These are phyloP conservation scores for Fusarium sp. DNA, from an alignment of 2,329 filamentous ascomycete genomes.

Conservation along the genomic window DNA sequence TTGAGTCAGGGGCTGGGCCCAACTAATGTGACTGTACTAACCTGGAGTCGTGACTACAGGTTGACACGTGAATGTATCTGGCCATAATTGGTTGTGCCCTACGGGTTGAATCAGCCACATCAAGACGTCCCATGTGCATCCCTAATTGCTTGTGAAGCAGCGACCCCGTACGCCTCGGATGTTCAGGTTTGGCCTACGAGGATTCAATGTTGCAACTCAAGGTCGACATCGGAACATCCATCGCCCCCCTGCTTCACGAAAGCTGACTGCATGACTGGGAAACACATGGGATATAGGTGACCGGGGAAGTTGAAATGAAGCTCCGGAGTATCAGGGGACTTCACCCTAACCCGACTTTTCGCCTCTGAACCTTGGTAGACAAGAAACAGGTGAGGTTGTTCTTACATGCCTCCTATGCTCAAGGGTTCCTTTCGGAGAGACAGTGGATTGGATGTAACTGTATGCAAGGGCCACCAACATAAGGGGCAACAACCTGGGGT, in stretches of 20 bases:
- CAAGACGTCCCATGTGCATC: background rate
- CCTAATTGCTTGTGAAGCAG: background rate
- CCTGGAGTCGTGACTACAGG: background rate
- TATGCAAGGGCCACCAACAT: constrained; percentile 3
- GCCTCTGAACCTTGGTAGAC: background rate
- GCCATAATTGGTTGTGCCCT: background rate
- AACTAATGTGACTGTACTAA: background rate
- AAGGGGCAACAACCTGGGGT: background rate
- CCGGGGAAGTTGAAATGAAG: background rate
- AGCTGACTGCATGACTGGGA: background rate
- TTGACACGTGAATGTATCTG: background rate
- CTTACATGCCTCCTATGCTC: background rate
- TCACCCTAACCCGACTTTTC: background rate
- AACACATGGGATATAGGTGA: background rate
- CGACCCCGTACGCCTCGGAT: background rate
- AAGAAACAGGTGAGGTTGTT: background rate
- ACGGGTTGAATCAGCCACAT: background rate
- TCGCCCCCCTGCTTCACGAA: background rate
- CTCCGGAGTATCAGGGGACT: background rate
- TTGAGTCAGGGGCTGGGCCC: background rate
- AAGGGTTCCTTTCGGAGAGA: background rate
- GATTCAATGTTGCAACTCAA: background rate
- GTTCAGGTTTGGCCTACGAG: background rate
- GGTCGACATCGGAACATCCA: background rate
- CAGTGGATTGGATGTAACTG: background rate